phyloP scores from a whole-genome alignment of 2,329 filamentous ascomycete genomes.

The Sporothrix phasma region DNA sequence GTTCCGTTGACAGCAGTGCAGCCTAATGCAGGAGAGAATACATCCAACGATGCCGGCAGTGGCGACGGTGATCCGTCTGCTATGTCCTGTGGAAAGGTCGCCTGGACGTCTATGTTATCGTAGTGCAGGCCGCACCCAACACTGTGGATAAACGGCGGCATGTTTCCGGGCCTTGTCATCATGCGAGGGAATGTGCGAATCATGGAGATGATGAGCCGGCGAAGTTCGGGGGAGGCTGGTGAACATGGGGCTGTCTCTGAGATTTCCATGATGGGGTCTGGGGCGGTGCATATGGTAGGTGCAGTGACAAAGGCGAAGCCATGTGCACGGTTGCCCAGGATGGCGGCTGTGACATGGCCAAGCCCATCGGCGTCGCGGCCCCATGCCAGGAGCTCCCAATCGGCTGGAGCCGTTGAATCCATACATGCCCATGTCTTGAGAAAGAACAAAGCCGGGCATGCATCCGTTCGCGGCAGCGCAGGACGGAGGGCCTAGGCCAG shows the following conservation, averaged over 20 bases:
- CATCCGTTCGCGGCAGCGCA: not conserved
- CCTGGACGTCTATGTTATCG: not conserved
- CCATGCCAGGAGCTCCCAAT: not conserved
- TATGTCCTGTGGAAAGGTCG: not conserved
- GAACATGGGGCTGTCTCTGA: not conserved
- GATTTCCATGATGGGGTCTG: not conserved
- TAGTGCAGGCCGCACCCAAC: slow-evolving; percentile 16
- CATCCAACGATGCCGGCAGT: not conserved
- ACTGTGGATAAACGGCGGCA: slow-evolving; percentile 27
- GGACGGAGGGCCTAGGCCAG: not conserved
- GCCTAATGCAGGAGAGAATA: not conserved
- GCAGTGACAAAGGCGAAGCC: not conserved
- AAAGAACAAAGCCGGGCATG: not conserved
- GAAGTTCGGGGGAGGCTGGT: not conserved
- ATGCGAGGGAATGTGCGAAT: slow-evolving; percentile 23
- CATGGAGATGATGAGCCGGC: slow-evolving; percentile 21
- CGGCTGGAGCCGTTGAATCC: not conserved
- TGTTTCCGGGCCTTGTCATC: slow-evolving; percentile 25
- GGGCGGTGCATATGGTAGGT: not conserved
- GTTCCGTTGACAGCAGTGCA: not conserved
- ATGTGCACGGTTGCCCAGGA: not conserved
- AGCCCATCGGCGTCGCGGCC: not conserved
- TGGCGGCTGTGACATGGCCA: not conserved
- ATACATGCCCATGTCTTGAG: not conserved
- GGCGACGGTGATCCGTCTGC: not conserved